phyloP scores from a whole-genome alignment of 2,329 filamentous ascomycete genomes.

The Plectosphaerella sp. region DNA sequence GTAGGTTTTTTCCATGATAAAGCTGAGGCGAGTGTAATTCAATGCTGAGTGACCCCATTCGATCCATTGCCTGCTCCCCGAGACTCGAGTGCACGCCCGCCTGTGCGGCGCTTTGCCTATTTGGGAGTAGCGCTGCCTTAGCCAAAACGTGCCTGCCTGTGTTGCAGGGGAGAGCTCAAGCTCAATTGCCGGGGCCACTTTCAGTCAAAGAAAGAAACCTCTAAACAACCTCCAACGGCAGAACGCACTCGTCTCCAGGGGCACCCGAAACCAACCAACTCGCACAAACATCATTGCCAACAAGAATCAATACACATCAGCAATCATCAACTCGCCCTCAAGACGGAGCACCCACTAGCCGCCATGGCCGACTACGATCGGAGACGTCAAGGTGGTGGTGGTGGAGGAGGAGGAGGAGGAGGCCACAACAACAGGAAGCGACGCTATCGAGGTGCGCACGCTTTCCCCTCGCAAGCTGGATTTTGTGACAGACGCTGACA shows the following conservation, averaged over 20 bases:
- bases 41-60: too few relatives aligned
- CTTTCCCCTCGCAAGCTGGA: conserved; percentile 4
- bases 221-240: not conserved
- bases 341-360: not conserved
- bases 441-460: conserved; percentile 66
- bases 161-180: not conserved
- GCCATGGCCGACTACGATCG: conserved; percentile 55
- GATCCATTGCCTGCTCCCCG: too few relatives aligned
- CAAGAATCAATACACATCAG: not conserved
- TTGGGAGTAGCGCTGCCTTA: too few relatives aligned
- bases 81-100: too few relatives aligned
- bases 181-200: not conserved
- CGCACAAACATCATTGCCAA: not conserved
- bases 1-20: too few relatives aligned
- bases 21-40: too few relatives aligned
- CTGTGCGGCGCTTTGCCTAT: too few relatives aligned
- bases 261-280: not conserved
- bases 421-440: conserved; percentile 67
- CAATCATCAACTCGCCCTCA: conserved; percentile 5
- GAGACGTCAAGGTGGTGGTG: conserved; percentile 42
- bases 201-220: not conserved
- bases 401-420: too few relatives aligned
- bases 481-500: not conserved
- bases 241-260: not conserved
- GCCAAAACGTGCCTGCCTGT: not conserved